Base-by-base conservation (phyloP, 805 yeast genomes). In the Ogataea pini region DNA sequence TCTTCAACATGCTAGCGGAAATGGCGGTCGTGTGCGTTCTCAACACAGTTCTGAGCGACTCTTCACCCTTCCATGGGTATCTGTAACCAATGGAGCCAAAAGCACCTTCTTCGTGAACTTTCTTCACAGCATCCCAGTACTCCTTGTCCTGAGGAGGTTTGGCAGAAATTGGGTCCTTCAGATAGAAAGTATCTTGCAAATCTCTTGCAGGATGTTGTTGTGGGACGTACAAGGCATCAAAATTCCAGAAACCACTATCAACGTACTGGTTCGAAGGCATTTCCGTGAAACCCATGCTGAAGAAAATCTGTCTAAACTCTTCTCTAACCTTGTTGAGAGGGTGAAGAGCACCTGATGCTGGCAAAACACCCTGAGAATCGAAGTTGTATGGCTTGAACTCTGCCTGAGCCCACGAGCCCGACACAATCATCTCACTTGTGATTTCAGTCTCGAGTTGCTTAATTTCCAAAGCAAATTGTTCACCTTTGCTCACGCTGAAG, bases 151-250 rank as follows among this genome's bases (percentile, higher is more conserved):
- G 82, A 46, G 98, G 99, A 60, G 78, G 75, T 52, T 83, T 85
- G 47, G 96, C 96, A 52, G 70, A 75, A 42, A 72, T 76, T 28
- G 99, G 99, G 66, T 94, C 98, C 68, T 91, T 92, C 72, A 94
- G 78, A 73, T 94, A 94, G 76, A 94, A 94, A 50, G 99, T 94
- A 73, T 94, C 99, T 72, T 94, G 99, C 68, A 94, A 78, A 69
- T 94, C 99, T 76, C 99, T 85, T 42, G 99, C 99, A 14, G 99
- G 99, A 74, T 94, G 99, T 75, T 94, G 98, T 75, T 94, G 99
- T 48, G 99, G 99, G 47, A 94, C 99, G 63, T 75, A 94, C 62
- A 94, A 78, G 3, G 99, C 82, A 69, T 94, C 99, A 65, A 94
- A 94, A 72, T 94, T 94, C 99, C 99, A 94, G 83, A 94, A 94